Base-by-base conservation (phyloP, 2,329 filamentous ascomycete species). In the Incumbomyces lentus region DNA sequence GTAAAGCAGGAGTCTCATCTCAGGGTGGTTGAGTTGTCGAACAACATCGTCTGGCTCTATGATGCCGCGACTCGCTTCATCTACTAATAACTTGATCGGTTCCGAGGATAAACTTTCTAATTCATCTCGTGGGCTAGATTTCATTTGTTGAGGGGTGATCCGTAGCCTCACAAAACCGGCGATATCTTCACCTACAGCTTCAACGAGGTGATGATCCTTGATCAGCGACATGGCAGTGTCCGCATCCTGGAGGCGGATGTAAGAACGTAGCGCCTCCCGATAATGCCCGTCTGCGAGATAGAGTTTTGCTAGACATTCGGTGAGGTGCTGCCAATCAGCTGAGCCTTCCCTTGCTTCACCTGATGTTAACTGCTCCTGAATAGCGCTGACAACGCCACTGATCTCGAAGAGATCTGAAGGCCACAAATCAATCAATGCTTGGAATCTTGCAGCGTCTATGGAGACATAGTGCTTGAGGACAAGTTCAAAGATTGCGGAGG, bases 241-340 rank as follows among this genome's bases (percentile, higher is more conserved):
- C 1, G 88, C 89, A 65, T 98, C 87, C 60, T 95, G 88, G 2
- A 96, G 75, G 52, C 78, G 81, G 60, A 98, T 93, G 61, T 93
- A 95, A 64, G 84, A 92, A 59, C 79, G 82, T 37, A 98, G 69
- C 1, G 93, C 90, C 60, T 96, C 88, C 46, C 84, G 76, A 53
- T 86, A 81, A 47, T 85, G 81, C 0, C 86, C 86, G 54, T 82
- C 84, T 7, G 85, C 84, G 47, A 95, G 78, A 60, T 90, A 86
- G 13, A 98, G 71, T 59, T 82, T 87, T 1, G 87, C 90, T 31
- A 98, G 71, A 49, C 84, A 81, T 59, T 89, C 86, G 68, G 88
- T 81, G n/a, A 98, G 75, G 49, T 93, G 84, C 18, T 79, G 79
- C 90, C 90, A 96, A 59, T 96, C 89, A 46, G 89, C 69, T 40